These are phyloP conservation scores for Psilocybe cyanescens DNA, from an alignment of 768 basidiomycete genomes.

Conservation along the genomic window DNA sequence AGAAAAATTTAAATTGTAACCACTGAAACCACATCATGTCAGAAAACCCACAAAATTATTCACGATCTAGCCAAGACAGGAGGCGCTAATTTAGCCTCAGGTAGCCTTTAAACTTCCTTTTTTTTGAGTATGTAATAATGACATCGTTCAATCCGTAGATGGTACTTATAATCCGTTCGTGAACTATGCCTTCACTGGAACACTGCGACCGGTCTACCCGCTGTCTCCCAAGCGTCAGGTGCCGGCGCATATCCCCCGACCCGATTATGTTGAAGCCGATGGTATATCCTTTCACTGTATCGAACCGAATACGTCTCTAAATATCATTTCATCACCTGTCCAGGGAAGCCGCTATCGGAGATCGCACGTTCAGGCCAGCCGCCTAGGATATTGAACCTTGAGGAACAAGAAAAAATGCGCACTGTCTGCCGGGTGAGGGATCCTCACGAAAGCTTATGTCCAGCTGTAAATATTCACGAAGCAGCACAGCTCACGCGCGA, in stretches of 20 bases:
- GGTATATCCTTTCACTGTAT: conserved; percentile 24
- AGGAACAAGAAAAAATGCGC: conserved; percentile 91
- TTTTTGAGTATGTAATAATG: not conserved
- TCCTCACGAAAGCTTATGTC: not conserved
- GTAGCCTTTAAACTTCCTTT: conserved; percentile 1
- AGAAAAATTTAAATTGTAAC: conserved; percentile 9
- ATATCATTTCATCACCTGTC: conserved; percentile 12
- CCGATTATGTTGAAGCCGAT: conserved; percentile 80
- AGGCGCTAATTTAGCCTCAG: conserved; percentile 22
- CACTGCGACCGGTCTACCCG: conserved; percentile 86
- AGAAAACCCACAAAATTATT: conserved; percentile 85
- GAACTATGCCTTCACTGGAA: conserved; percentile 77
- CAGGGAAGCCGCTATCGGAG: conserved; percentile 68
- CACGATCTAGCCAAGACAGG: conserved; percentile 62
- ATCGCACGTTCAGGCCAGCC: conserved; percentile 58
- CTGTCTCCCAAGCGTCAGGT: conserved; percentile 76
- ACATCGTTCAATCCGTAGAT: conserved; percentile 42
- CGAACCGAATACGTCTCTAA: conserved; percentile 18
- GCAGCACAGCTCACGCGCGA: conserved; percentile 76
- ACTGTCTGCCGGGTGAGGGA: conserved; percentile 76
- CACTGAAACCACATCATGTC: conserved; percentile 5
- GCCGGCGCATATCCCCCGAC: conserved; percentile 82
- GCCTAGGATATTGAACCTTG: conserved; percentile 63
- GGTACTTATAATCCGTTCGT: conserved; percentile 83
- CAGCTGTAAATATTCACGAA: not conserved